These are phyloP conservation scores for Myriosclerotinia duriaeana DNA, from an alignment of 2,329 filamentous ascomycete species.

Conservation along the genomic window DNA sequence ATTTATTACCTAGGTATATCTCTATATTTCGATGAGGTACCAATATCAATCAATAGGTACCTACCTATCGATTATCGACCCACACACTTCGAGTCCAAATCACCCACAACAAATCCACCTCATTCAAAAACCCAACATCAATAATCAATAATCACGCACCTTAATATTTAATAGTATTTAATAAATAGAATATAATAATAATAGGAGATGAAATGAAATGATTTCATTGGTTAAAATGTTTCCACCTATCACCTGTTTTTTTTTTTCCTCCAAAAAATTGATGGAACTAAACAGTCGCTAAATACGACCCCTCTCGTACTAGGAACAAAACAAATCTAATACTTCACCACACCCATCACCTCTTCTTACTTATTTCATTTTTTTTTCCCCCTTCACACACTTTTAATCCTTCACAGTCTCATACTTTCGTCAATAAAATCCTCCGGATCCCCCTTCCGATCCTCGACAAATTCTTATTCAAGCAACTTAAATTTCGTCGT, in stretches of 20 bases:
- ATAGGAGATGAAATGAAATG: conserved; percentile 13
- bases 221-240: conserved; percentile 17
- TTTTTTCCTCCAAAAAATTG: background rate
- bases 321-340: conserved; percentile 20
- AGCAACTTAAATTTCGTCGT: background rate
- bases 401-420: conserved; percentile 20
- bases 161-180: too few relatives aligned
- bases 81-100: too few relatives aligned
- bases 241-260: conserved; percentile 18
- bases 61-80: too few relatives aligned
- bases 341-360: conserved; percentile 26
- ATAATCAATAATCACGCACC: too few relatives aligned
- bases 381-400: conserved; percentile 18
- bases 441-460: too few relatives aligned
- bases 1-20: too few relatives aligned
- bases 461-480: conserved; percentile 37
- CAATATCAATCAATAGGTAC: too few relatives aligned
- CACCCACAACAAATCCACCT: too few relatives aligned
- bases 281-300: conserved; percentile 20
- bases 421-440: conserved; percentile 9
- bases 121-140: too few relatives aligned
- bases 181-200: too few relatives aligned
- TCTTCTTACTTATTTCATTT: conserved; percentile 30
- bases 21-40: too few relatives aligned
- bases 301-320: conserved; percentile 10